Percentiles rank a stretch among this genome's conserved stretches.
phyloP scores from a whole-genome alignment of 805 yeast genomes.

The Teunomyces kruisii region DNA sequence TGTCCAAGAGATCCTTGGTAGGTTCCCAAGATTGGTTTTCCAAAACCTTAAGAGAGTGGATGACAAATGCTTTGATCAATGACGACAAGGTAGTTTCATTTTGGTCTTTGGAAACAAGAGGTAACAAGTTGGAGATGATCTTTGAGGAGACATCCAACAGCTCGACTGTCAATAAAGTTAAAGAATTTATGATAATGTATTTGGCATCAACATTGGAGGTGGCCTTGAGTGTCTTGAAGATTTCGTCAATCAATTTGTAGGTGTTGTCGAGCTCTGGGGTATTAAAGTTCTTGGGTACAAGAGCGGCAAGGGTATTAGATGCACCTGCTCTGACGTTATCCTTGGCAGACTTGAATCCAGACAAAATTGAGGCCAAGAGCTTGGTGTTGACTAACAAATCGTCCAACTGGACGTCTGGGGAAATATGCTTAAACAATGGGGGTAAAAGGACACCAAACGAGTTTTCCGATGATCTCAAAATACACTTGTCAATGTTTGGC shows the following conservation, averaged over 20 bases:
- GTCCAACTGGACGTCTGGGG: constrained; percentile 39
- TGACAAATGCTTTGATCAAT: constrained; percentile 50
- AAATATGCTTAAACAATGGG: constrained; percentile 38
- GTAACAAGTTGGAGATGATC: constrained; percentile 44
- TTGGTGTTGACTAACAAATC: constrained; percentile 36
- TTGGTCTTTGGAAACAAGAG: constrained; percentile 68
- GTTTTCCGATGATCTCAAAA: constrained; percentile 75
- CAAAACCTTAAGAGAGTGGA: constrained; percentile 35
- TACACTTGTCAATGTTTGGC: constrained; percentile 70
- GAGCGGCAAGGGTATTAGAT: constrained; percentile 27
- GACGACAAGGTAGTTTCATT: constrained; percentile 63
- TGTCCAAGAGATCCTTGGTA: constrained; percentile 7
- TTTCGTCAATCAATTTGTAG: constrained; percentile 47
- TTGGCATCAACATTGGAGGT: constrained; percentile 66
- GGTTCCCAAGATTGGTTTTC: constrained; percentile 9
- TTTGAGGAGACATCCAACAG: constrained; percentile 26
- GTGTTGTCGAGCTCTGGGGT: constrained; percentile 18
- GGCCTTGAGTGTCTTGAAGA: constrained; percentile 57
- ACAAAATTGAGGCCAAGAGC: constrained; percentile 24
- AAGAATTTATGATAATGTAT: constrained; percentile 45
- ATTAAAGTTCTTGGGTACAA: constrained; percentile 19
- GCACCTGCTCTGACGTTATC: constrained; percentile 58
- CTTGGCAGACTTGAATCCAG: constrained; percentile 69
- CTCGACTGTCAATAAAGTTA: constrained; percentile 29
- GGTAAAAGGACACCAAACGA: constrained; percentile 59